Evolutionary conservation across 2,329 filamentous ascomycete species (phyloP), one percentile per base, ranked within the genome.

Genomic region (Sporothrix dimorphospora): DNA sequence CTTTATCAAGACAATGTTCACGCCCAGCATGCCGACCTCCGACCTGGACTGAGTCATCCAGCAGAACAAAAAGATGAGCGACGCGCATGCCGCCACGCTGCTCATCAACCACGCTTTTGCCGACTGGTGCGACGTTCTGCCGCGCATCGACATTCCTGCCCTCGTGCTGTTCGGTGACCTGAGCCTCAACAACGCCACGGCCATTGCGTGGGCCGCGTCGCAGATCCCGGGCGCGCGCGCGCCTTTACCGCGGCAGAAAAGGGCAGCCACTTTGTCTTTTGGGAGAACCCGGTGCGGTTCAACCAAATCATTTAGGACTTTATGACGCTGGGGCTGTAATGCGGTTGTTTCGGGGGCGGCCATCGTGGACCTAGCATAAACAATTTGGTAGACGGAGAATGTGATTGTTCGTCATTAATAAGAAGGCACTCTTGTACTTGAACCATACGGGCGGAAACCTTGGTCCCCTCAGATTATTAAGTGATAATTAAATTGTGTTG

Each of bases 241-340:
- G 27, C 51, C 9, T 53, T 53, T 27, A 53, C 51, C 21, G 51
- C 24, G 21, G 51, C 51, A 8, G 51, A 53, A 27, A 53, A 53
- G 51, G 51, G 51, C n/a, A 53, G 51, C 8, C 51, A 53, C 51
- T 53, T 53, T 53, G 51, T 53, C 21, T 53, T 53, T 27, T 53
- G 51, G 51, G 51, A 53, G 21, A 53, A 53, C 51, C 51, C 51
- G 9, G 21, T 11, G 51, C 51, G 51, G 7, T 53, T 53, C 21
- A 53, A 53, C 21, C 21, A 53, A 9, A 27, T 53, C 9, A 53
- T 53, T 21, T 8, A 24, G 21, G 51, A 53, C 14, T 53, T 53
- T 27, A 21, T 53, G 51, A 53, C 21, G 51, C 30, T 6, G 30
- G 30, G 30, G 30, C 30, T 6, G 30, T 34, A 34, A 34, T 34